Conservation (phyloP, 768 basidiomycete genomes). For the Gelatoporia subvermispora region DNA sequence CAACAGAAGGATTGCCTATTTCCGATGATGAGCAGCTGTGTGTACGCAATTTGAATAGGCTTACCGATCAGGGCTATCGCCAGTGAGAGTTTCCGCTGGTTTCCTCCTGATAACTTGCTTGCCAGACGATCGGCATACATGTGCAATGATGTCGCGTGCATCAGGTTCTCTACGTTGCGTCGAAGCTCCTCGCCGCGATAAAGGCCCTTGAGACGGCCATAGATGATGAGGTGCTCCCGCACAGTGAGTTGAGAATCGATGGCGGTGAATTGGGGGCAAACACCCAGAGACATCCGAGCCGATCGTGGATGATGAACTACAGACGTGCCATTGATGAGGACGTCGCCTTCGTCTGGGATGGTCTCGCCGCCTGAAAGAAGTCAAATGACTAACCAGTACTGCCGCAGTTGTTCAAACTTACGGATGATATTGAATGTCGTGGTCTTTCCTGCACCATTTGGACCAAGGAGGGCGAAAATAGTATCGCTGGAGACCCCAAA, state of each 20-base stretch:
- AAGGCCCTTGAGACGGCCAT: constrained; percentile 72
- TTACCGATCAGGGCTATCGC: constrained; percentile 72
- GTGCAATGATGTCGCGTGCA: constrained; percentile 53
- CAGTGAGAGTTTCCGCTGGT: constrained; percentile 70
- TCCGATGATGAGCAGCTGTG: neutral
- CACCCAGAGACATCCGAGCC: constrained; percentile 67
- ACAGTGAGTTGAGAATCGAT: constrained; percentile 77
- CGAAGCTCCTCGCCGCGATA: constrained; percentile 41
- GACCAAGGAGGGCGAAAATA: constrained; percentile 70
- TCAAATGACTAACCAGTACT: neutral
- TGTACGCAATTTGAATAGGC: neutral
- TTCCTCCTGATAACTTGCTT: constrained; percentile 72
- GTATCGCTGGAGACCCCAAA: constrained; percentile 60
- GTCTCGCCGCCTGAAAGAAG: constrained; percentile 54
- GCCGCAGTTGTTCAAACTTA: constrained; percentile 29
- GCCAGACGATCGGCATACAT: constrained; percentile 68
- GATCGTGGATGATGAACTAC: constrained; percentile 57
- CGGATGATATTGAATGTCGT: constrained; percentile 80
- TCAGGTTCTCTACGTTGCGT: constrained; percentile 49
- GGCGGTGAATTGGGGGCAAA: constrained; percentile 83
- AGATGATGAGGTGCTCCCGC: constrained; percentile 67
- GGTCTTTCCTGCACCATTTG: constrained; percentile 82
- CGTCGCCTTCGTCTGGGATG: constrained; percentile 62
- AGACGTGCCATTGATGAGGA: constrained; percentile 61
- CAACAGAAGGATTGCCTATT: constrained; percentile 67